phyloP scores from a whole-genome alignment of 345 rosid genomes.

The Physaria fendleri region DNA sequence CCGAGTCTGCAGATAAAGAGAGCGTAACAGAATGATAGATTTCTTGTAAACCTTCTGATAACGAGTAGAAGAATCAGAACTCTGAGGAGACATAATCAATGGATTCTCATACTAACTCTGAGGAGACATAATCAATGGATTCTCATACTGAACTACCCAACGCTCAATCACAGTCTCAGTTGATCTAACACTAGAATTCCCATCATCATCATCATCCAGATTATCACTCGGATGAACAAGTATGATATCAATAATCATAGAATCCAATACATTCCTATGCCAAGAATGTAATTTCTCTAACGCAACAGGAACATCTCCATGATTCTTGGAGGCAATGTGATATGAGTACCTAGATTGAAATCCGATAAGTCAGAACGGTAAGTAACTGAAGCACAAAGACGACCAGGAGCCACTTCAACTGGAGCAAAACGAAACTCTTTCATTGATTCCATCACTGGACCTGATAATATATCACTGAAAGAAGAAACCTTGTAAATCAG shows the following conservation, averaged over 20 bases:
- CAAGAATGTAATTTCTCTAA: too few species aligned
- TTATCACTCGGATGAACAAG: too few species aligned
- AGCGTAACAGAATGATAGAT: constrained; percentile 57
- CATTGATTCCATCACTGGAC: constrained; percentile 52
- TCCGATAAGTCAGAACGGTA: constrained; percentile 58
- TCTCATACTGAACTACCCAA: too few species aligned
- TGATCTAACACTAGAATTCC: too few species aligned
- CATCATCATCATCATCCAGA: too few species aligned
- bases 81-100: constrained; percentile 36
- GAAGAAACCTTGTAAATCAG: constrained; percentile 80
- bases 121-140: too few species aligned
- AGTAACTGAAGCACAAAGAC: constrained; percentile 54
- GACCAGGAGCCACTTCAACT: constrained; percentile 74
- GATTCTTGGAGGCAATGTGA: constrained; percentile 64
- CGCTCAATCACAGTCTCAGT: too few species aligned
- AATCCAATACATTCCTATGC: too few species aligned
- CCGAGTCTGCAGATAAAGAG: constrained; percentile 69
- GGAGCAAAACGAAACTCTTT: constrained; percentile 58
- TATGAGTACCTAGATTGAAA: constrained; percentile 58
- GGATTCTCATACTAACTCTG: too few species aligned
- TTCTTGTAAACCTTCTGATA: constrained; percentile 82
- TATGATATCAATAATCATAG: too few species aligned
- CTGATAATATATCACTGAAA: constrained; percentile 55
- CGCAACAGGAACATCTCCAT: too few species aligned
- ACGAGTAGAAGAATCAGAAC: constrained; percentile 39